These are phyloP conservation scores for Macadamia tetraphylla DNA, from an alignment of 164 flowering plant species.

Conservation along the genomic window DNA sequence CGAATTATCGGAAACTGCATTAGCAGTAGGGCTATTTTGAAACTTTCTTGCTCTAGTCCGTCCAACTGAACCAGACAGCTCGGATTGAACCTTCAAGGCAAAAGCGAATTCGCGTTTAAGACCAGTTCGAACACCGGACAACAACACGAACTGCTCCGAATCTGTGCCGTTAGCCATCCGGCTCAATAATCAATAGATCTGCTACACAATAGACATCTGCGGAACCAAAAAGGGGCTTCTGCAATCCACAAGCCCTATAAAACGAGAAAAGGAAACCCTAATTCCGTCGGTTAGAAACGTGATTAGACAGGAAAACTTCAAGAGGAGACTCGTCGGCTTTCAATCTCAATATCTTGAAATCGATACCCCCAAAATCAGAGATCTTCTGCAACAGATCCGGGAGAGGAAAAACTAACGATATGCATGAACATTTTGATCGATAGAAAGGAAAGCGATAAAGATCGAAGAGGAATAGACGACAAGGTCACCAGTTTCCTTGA, in stretches of 20 bases:
- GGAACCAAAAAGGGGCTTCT: not conserved
- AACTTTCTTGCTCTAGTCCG: conserved; percentile 39
- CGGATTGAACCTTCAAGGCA: conserved; percentile 44
- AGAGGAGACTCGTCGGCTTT: not conserved
- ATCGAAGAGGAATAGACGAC: not conserved
- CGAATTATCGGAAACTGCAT: no score
- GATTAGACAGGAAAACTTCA: not conserved
- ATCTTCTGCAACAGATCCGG: not conserved
- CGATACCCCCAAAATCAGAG: not conserved
- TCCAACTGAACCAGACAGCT: conserved; percentile 38
- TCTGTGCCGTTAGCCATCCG: conserved; percentile 52
- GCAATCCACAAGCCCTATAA: not conserved
- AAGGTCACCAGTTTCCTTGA: not conserved
- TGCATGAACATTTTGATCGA: not conserved
- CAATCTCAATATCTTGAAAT: not conserved
- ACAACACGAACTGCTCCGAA: conserved; percentile 30
- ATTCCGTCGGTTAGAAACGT: not conserved
- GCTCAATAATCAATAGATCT: conserved; percentile 6
- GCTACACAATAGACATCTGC: not conserved
- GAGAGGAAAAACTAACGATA: not conserved
- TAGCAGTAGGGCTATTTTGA: conserved; percentile 3
- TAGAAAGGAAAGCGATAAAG: not conserved
- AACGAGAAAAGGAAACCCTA: not conserved
- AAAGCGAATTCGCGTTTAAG: conserved; percentile 60
- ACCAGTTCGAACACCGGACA: conserved; percentile 41